phyloP scores from a whole-genome alignment of 2,329 filamentous ascomycete genomes.

The Coleophoma cylindrospora region DNA sequence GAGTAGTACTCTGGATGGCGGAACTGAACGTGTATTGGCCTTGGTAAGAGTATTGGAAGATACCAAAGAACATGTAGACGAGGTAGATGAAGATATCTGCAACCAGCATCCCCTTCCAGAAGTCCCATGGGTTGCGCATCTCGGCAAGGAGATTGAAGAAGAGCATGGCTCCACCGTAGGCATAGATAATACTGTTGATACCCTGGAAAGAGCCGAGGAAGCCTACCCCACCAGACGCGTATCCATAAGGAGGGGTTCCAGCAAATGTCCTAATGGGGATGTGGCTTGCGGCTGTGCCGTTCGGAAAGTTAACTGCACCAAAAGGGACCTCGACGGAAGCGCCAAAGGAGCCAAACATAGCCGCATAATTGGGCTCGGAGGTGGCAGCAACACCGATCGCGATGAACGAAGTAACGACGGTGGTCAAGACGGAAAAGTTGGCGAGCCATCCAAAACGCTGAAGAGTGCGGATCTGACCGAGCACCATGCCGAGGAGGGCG shows the following conservation, averaged over 20 bases:
- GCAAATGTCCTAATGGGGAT: constrained; percentile 6
- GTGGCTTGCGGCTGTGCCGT: constrained; percentile 8
- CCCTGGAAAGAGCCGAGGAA: constrained; percentile 16
- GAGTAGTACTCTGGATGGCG: constrained; percentile 10
- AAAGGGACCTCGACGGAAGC: constrained; percentile 4
- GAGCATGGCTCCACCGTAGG: constrained; percentile 51
- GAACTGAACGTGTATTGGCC: constrained; percentile 11
- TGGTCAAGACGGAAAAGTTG: constrained; percentile 50
- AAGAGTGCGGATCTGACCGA: constrained; percentile 52
- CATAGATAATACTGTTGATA: constrained; percentile 36
- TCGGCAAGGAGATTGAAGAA: constrained; percentile 52
- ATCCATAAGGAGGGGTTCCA: constrained; percentile 6
- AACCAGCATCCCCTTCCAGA: constrained; percentile 34
- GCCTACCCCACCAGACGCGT: constrained; percentile 9
- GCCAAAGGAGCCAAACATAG: constrained; percentile 10
- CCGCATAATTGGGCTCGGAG: constrained; percentile 33
- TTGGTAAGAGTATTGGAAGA: constrained; percentile 31
- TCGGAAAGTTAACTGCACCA: constrained; percentile 13
- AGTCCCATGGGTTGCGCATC: constrained; percentile 39
- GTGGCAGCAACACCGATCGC: constrained; percentile 45
- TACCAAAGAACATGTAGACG: constrained; percentile 37
- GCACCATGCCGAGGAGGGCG: constrained; percentile 41
- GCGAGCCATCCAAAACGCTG: constrained; percentile 49
- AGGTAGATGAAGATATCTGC: constrained; percentile 36
- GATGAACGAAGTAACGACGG: constrained; percentile 34